phyloP scores from a whole-genome alignment of 495 filamentous ascomycete genomes.

The Staphylotrichum longicolle region DNA sequence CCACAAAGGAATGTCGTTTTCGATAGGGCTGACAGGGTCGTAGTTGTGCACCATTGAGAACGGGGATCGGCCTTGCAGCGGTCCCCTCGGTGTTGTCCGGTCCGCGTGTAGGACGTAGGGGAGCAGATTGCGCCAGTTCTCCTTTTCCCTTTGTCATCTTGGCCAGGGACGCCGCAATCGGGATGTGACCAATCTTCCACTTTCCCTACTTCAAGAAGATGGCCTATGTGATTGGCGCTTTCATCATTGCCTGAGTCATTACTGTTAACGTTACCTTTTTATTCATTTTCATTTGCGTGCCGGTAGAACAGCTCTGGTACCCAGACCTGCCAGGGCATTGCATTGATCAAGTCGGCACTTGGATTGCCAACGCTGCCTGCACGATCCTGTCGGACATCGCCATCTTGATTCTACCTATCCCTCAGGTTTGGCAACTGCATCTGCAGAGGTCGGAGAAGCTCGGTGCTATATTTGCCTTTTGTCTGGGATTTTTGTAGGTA shows the following conservation, averaged over 20 bases:
- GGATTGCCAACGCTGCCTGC: constrained; percentile 16
- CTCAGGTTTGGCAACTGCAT: constrained; percentile 18
- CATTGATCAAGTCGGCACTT: constrained; percentile 18
- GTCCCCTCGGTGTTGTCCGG: too few relatives aligned
- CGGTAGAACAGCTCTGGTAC: constrained; percentile 18
- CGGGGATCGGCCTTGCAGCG: too few relatives aligned
- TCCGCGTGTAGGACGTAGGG: too few relatives aligned
- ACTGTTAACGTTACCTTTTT: constrained; percentile 12
- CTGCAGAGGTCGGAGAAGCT: constrained; percentile 11
- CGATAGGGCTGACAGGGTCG: too few relatives aligned
- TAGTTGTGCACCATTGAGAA: too few relatives aligned
- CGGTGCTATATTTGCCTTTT: constrained; percentile 14
- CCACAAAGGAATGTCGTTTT: too few relatives aligned
- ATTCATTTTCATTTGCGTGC: constrained; percentile 18
- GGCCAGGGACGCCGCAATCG: too few relatives aligned
- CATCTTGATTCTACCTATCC: constrained; percentile 14
- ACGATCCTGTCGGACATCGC: constrained; percentile 15
- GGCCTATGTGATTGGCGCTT: constrained; percentile 17
- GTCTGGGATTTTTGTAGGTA: constrained; percentile 17
- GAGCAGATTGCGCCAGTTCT: too few relatives aligned
- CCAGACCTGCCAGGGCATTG: constrained; percentile 15
- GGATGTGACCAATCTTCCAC: too few relatives aligned
- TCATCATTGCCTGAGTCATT: constrained; percentile 14
- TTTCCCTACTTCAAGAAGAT: constrained; percentile 19
- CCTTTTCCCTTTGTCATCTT: too few relatives aligned